A percentile compares a stretch with the other conserved stretches of the same genome.
phyloP scores from a whole-genome alignment of 1,284 basidiomycete species.

The Tremellales sp. region DNA sequence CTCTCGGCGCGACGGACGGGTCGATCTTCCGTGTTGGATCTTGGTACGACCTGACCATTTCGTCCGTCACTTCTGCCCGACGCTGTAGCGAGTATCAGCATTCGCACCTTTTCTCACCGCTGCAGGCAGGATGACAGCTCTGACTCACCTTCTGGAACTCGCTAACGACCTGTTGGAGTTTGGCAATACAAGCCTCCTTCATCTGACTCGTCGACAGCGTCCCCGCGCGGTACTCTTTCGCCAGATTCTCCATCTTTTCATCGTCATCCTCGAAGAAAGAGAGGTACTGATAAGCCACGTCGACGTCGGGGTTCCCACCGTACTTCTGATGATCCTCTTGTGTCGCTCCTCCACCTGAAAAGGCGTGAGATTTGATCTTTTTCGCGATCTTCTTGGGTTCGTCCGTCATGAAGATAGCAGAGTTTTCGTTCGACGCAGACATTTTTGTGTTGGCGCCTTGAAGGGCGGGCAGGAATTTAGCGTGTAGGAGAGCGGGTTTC shows the following conservation, averaged over 20 bases:
- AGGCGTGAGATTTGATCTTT: constrained; percentile 92
- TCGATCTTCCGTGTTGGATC: constrained; percentile 75
- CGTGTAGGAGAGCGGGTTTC: constrained; percentile 87
- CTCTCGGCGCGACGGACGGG: constrained; percentile 29
- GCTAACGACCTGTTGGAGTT: constrained; percentile 78
- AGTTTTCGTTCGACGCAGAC: constrained; percentile 89
- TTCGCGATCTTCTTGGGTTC: constrained; percentile 92
- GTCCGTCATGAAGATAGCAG: constrained; percentile 94
- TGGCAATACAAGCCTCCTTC: constrained; percentile 82
- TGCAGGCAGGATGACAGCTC: not conserved
- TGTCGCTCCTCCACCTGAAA: constrained; percentile 83
- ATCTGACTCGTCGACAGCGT: constrained; percentile 84
- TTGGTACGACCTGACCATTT: constrained; percentile 75
- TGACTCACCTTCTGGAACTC: constrained; percentile 81
- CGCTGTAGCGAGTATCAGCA: not conserved
- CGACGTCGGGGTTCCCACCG: constrained; percentile 92
- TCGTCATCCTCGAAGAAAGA: constrained; percentile 98
- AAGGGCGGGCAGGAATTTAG: constrained; percentile 97
- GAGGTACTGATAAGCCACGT: constrained; percentile 93
- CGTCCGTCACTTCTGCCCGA: constrained; percentile 77
- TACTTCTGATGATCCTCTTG: constrained; percentile 85
- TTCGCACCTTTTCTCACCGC: not conserved
- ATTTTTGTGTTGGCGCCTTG: constrained; percentile 99
- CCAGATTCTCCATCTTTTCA: constrained; percentile 71
- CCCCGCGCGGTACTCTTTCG: constrained; percentile 86